Percentiles rank a stretch among this genome's conserved stretches.
These are phyloP conservation scores for Nannizziopsis barbatae DNA, from an alignment of 2,329 filamentous ascomycete genomes.

Conservation along the genomic window DNA sequence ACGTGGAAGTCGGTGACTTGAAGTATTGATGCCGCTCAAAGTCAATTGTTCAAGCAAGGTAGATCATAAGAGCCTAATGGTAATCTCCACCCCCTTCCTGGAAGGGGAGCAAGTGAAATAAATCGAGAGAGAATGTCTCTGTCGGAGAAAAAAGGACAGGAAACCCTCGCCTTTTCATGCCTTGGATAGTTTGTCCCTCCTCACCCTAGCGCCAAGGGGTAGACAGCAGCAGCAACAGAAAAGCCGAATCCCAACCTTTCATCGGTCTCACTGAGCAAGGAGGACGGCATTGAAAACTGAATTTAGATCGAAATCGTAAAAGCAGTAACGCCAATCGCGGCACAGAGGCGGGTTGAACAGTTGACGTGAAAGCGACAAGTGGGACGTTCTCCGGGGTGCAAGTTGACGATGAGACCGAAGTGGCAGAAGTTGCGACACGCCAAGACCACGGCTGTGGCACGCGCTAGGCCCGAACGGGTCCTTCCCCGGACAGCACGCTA, in stretches of 20 bases:
- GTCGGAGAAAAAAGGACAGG: conserved; percentile 1
- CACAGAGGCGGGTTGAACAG: neutral
- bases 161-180: conserved; percentile 7
- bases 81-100: neutral
- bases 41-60: too few species aligned
- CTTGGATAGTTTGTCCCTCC: neutral
- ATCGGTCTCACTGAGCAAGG: neutral
- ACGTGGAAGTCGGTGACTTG: too few species aligned
- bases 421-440: conserved; percentile 3
- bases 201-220: neutral
- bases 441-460: conserved; percentile 4
- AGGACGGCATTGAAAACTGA: conserved; percentile 3
- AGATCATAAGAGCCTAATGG: too few species aligned
- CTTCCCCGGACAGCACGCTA: neutral
- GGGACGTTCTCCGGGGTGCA: neutral
- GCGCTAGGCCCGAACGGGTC: neutral
- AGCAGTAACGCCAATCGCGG: neutral
- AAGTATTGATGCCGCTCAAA: too few species aligned
- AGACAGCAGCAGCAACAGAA: neutral
- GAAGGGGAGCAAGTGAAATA: neutral
- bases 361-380: neutral
- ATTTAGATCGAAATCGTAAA: conserved; percentile 2
- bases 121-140: neutral
- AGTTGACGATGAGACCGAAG: neutral
- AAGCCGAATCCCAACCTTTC: neutral